Conservation (phyloP, 257 asterid genomes). For the Verbascum thapsus region DNA sequence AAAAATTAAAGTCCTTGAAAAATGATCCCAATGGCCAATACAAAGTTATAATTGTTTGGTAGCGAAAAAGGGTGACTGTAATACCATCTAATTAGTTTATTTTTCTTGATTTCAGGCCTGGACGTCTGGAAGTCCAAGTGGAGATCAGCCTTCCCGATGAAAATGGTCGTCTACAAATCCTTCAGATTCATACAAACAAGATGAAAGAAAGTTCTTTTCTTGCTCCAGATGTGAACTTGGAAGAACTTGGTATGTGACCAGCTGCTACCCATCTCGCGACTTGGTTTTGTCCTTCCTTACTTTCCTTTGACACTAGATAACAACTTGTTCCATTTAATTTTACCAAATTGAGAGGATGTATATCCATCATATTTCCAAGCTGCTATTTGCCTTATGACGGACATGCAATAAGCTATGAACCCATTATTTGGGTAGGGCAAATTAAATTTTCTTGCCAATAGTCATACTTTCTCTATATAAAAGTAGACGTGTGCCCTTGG, state of each 20-base stretch:
- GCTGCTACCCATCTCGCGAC: conserved; percentile 1
- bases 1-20: neutral
- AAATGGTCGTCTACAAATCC: conserved; percentile 96
- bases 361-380: conserved; percentile 12
- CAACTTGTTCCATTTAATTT: conserved; percentile 4
- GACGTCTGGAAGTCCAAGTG: conserved; percentile 98
- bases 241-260: conserved; percentile 77
- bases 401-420: conserved; percentile 15
- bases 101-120: conserved; percentile 68
- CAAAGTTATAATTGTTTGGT: conserved; percentile 7
- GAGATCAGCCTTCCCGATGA: conserved; percentile 99
- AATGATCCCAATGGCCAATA: neutral
- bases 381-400: conserved; percentile 4
- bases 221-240: conserved; percentile 88
- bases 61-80: conserved; percentile 18
- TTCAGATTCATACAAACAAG: conserved; percentile 95
- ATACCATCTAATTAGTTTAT: conserved; percentile 17
- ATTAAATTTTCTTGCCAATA: conserved; percentile 10
- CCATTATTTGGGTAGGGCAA: conserved; percentile 18
- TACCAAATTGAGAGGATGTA: conserved; percentile 20
- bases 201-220: conserved; percentile 96
- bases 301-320: neutral
- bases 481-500: conserved; percentile 12
- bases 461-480: neutral
- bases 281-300: conserved; percentile 18